Conservation (phyloP, 257 asterid species). For the Penstemon davidsonii region DNA sequence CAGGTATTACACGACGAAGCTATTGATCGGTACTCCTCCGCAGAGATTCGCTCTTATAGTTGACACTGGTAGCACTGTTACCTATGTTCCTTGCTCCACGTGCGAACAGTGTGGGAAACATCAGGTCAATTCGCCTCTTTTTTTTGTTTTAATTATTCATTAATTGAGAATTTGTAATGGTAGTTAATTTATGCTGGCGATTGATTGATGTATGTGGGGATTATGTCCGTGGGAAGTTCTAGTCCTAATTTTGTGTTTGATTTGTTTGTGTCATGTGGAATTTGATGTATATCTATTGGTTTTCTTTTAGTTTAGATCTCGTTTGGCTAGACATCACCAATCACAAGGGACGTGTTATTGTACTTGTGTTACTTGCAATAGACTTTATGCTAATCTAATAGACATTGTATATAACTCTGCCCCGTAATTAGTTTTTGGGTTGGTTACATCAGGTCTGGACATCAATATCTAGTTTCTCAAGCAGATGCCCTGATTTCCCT, state of each 20-base stretch:
- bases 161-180: neutral
- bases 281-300: neutral
- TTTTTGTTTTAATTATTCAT: neutral
- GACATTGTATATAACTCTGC: too few species aligned
- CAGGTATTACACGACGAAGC: slow-evolving; percentile 90
- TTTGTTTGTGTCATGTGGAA: neutral
- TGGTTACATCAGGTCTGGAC: too few species aligned
- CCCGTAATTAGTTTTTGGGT: too few species aligned
- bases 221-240: too few species aligned
- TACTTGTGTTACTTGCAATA: too few species aligned
- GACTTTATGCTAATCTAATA: too few species aligned
- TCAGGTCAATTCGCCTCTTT: slow-evolving; percentile 47
- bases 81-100: slow-evolving; percentile 89
- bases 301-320: neutral
- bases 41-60: slow-evolving; percentile 90
- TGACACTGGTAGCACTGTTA: slow-evolving; percentile 98
- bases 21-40: slow-evolving; percentile 95
- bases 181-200: neutral
- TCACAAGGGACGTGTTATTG: too few species aligned
- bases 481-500: too few species aligned
- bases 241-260: neutral
- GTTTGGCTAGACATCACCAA: too few species aligned
- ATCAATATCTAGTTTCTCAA: too few species aligned
- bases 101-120: slow-evolving; percentile 92
- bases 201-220: too few species aligned